A percentile compares a stretch with the other conserved stretches of the same genome.
Evolutionary conservation across 805 yeast genomes (phyloP).

Genomic region (Saturnispora gosingensis): DNA sequence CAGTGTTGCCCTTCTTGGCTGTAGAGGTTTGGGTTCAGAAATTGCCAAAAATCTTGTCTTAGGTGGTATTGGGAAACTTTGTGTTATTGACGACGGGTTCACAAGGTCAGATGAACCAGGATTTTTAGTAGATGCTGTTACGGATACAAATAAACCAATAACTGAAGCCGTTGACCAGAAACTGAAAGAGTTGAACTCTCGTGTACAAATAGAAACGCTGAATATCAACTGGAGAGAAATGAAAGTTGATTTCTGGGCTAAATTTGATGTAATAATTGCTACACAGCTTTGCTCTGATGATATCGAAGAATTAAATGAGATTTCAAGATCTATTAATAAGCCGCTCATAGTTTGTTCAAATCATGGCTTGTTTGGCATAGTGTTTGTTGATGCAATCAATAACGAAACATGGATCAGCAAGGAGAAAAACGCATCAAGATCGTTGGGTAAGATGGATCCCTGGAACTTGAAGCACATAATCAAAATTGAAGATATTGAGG

Average conservation of each 20-base stretch:
- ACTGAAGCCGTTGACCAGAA: conserved; percentile 45
- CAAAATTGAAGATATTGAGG: conserved; percentile 25
- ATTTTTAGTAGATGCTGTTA: conserved; percentile 60
- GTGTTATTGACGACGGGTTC: conserved; percentile 50
- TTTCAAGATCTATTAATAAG: conserved; percentile 45
- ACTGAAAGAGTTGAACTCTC: conserved; percentile 67
- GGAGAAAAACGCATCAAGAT: conserved; percentile 41
- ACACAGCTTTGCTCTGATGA: conserved; percentile 48
- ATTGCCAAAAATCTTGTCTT: conserved; percentile 74
- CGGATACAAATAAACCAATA: conserved; percentile 47
- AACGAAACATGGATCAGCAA: conserved; percentile 49
- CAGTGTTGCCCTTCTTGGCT: conserved; percentile 55
- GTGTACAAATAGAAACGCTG: conserved; percentile 45
- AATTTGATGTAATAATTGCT: conserved; percentile 65
- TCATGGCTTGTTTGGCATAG: conserved; percentile 77
- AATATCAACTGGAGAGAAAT: conserved; percentile 13
- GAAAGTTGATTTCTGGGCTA: conserved; percentile 32
- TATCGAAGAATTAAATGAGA: conserved; percentile 39
- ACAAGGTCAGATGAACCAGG: conserved; percentile 41
- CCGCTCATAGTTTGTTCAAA: conserved; percentile 62
- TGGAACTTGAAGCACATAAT: conserved; percentile 25
- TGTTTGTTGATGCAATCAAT: conserved; percentile 66
- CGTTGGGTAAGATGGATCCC: conserved; percentile 32
- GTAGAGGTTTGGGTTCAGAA: conserved; percentile 77
- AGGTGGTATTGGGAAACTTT: conserved; percentile 78